Base-by-base conservation (phyloP, 164 flowering plant genomes). In the Nymphaea colorata region DNA sequence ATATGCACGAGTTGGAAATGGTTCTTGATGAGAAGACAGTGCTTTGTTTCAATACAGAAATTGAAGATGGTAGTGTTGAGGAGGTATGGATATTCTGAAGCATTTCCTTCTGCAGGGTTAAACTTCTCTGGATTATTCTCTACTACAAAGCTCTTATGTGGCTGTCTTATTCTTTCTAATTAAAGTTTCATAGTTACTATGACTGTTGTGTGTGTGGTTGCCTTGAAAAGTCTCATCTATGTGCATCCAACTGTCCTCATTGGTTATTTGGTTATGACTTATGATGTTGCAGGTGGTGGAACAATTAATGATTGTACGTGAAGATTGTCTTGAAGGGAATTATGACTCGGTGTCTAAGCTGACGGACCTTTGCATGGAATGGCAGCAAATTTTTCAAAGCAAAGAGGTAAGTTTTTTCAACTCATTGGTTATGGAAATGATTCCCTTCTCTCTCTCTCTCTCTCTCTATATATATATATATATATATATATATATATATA, bases 291-390 rank as follows among this genome's bases (percentile, higher is more conserved):
- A 85, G 92, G 81, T 89, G 55, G 90, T 93, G 14, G 88, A 86
- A 62, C 77, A 75, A 66, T 66, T 89, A 65, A 83, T 87, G 85
- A 70, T 79, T 42, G 75, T 89, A 83, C 85, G 84, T 76, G 92
- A 87, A 67, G 96, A 87, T 64, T 82, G 86, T 69, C 71, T 83
- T 75, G 81, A 83, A 70, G 82, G 88, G 17, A 76, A 85, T 63
- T 82, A 74, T 64, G 73, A 74, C n/a, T 76, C 80, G 14, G 64
- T 84, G 64, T 79, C 78, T 72, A 76, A 71, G 41, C 66, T 77
- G 47, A 69, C 73, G 68, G 69, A 61, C 57, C 64, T 68, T 4
- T 68, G 36, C 61, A 64, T 43, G n/a, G 67, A 69, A 42, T 59
- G 25, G 42, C 57, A 67, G 41, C 51, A 62, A 62, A 62, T 44